Conservation (phyloP, 768 basidiomycete species). For the Trametes sanguinea region DNA sequence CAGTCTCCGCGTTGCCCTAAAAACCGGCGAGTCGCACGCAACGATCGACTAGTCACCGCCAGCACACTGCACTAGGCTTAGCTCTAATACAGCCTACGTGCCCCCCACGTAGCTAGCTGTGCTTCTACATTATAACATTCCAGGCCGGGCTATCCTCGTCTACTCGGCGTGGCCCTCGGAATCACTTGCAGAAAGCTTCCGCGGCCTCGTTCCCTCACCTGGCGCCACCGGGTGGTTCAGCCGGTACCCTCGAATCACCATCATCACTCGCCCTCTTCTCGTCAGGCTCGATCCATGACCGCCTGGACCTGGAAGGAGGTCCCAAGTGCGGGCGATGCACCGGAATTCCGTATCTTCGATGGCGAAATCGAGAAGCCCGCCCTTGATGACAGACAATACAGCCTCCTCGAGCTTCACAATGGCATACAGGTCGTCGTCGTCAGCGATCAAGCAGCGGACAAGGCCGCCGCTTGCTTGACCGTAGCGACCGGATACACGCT, state of each 20-base stretch:
- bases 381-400: constrained; percentile 43
- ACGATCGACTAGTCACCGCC: constrained; percentile 1
- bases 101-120: not conserved
- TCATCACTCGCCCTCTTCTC: constrained; percentile 3
- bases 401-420: constrained; percentile 48
- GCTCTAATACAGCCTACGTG: too few species aligned
- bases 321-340: constrained; percentile 11
- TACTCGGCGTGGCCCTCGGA: constrained; percentile 13
- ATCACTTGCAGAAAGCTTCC: constrained; percentile 15
- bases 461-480: constrained; percentile 51
- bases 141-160: constrained; percentile 10
- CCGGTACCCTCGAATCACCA: constrained; percentile 17
- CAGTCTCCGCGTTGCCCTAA: not conserved
- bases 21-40: not conserved
- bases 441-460: constrained; percentile 50
- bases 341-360: constrained; percentile 31
- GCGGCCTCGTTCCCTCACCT: constrained; percentile 13
- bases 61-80: too few species aligned
- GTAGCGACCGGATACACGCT: constrained; percentile 52
- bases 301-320: constrained; percentile 13
- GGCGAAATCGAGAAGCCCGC: constrained; percentile 35
- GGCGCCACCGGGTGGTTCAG: constrained; percentile 12
- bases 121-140: constrained; percentile 3
- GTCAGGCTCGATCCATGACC: constrained; percentile 9
- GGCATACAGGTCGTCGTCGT: constrained; percentile 53